Evolutionary conservation across 768 basidiomycete species (phyloP).

Genomic region (Symmetrospora coprosmae): DNA sequence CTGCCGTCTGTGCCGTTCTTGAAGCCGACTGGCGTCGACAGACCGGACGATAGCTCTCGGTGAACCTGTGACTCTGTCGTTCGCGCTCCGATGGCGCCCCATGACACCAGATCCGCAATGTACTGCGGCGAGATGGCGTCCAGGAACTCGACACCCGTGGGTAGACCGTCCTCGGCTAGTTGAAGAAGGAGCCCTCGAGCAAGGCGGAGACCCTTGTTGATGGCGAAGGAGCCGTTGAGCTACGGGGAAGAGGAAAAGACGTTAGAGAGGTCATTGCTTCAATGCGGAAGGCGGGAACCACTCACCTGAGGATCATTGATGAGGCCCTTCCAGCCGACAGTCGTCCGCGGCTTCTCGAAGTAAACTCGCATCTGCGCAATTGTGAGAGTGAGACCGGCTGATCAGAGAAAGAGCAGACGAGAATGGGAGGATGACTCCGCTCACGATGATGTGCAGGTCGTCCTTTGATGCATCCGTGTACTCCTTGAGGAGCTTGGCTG

Average conservation of each 20-base stretch:
- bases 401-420: too few relatives aligned
- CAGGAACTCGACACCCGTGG: conserved; percentile 92
- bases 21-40: conserved; percentile 96
- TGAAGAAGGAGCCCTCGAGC: conserved; percentile 78
- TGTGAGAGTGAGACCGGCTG: too few relatives aligned
- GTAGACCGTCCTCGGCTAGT: conserved; percentile 58
- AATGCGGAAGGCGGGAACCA: too few relatives aligned
- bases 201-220: conserved; percentile 84
- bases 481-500: conserved; percentile 65
- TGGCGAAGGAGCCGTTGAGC: conserved; percentile 77
- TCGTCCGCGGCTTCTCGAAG: conserved; percentile 59
- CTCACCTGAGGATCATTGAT: conserved; percentile 59
- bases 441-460: conserved; percentile 89
- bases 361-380: conserved; percentile 62
- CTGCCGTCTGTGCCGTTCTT: conserved; percentile 96
- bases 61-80: conserved; percentile 83
- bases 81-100: conserved; percentile 74
- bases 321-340: conserved; percentile 77
- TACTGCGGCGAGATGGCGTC: conserved; percentile 53
- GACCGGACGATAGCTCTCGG: conserved; percentile 58
- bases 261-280: too few relatives aligned
- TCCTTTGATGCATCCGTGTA: conserved; percentile 69
- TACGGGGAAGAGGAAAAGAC: too few relatives aligned
- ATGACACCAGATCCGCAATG: conserved; percentile 80
- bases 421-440: conserved; percentile 37